Conservation (phyloP, 176 grass and related monocot genomes). For the Aegilops umbellulata region DNA sequence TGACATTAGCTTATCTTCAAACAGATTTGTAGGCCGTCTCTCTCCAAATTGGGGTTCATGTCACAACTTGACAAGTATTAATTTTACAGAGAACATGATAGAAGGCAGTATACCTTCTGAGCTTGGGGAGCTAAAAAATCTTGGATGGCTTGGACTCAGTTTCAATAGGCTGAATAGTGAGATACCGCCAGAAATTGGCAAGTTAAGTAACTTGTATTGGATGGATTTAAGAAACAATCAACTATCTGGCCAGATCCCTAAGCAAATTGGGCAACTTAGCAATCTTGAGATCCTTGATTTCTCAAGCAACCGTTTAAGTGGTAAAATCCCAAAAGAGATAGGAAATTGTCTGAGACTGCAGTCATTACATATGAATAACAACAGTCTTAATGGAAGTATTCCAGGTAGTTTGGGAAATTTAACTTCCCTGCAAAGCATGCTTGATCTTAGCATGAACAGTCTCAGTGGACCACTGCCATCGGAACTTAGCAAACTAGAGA, state of each 20-base stretch:
- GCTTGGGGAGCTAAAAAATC: neutral
- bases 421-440: neutral
- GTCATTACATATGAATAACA: neutral
- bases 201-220: neutral
- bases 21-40: neutral
- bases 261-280: neutral
- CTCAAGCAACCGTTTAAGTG: neutral
- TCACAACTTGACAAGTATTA: neutral
- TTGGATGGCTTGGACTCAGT: too few species aligned
- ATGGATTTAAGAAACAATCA: neutral
- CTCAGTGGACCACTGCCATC: conserved; percentile 34
- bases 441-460: conserved; percentile 43
- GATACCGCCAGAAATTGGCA: conserved; percentile 3
- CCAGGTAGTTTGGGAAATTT: conserved; percentile 23
- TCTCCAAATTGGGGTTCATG: neutral
- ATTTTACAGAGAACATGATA: neutral
- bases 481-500: neutral
- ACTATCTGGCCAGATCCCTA: neutral
- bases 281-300: neutral
- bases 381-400: conserved; percentile 29
- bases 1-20: neutral
- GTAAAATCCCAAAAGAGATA: neutral
- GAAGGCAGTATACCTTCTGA: neutral
- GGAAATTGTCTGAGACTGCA: neutral
- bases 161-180: neutral